These are phyloP conservation scores for Talaromyces adpressus DNA, from an alignment of 495 filamentous ascomycete genomes.

Conservation along the genomic window DNA sequence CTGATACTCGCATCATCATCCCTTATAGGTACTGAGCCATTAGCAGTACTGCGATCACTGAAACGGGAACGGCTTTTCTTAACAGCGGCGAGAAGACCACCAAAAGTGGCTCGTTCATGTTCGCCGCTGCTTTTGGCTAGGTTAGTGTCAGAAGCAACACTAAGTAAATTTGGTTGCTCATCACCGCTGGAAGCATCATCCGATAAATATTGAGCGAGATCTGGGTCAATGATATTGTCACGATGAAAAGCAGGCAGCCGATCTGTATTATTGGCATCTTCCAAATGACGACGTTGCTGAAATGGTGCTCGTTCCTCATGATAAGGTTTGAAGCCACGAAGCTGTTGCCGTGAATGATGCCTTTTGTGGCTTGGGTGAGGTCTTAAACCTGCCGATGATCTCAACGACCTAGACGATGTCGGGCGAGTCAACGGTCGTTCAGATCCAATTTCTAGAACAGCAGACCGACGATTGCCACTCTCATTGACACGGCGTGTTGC, in stretches of 20 bases:
- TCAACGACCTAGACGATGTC: constrained; percentile 89
- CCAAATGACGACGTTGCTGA: constrained; percentile 53
- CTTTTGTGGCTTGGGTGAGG: constrained; percentile 68
- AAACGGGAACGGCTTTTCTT: constrained; percentile 66
- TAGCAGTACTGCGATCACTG: constrained; percentile 61
- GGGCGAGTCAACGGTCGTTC: constrained; percentile 68
- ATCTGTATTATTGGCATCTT: constrained; percentile 57
- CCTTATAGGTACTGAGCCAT: constrained; percentile 53
- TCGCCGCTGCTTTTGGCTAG: constrained; percentile 45
- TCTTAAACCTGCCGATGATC: constrained; percentile 58
- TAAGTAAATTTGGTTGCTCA: constrained; percentile 81
- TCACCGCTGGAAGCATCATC: constrained; percentile 90
- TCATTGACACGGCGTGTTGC: constrained; percentile 77
- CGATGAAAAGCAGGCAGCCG: constrained; percentile 86
- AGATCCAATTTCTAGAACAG: constrained; percentile 84
- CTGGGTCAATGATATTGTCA: constrained; percentile 97
- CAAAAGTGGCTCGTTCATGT: constrained; percentile 44
- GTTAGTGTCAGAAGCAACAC: constrained; percentile 53
- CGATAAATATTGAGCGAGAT: constrained; percentile 90
- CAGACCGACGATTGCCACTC: constrained; percentile 73
- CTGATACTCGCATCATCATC: constrained; percentile 55
- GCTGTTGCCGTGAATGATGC: constrained; percentile 80
- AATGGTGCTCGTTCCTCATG: constrained; percentile 84
- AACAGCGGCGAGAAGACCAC: constrained; percentile 53
- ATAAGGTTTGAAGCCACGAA: constrained; percentile 50